Conservation (phyloP, 306 rosid species). For the Cucumis cinereus region DNA sequence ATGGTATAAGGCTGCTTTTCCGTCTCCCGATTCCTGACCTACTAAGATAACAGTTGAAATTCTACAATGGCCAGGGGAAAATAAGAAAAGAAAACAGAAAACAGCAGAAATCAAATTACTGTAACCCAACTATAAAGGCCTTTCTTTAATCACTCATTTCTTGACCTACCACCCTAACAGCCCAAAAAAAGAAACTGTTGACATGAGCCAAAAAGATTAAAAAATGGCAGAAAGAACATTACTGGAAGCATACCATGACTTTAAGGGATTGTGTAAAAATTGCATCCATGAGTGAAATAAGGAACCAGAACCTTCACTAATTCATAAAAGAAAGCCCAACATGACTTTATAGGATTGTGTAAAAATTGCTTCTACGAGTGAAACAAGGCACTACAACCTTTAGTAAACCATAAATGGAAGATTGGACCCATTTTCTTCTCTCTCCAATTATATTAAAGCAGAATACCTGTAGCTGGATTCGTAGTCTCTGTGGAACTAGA, state of each 20-base stretch:
- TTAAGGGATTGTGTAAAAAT: not conserved
- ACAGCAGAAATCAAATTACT: conserved; percentile 28
- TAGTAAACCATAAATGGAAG: not conserved
- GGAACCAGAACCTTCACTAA: not conserved
- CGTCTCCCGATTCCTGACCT: conserved; percentile 24
- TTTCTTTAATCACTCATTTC: conserved; percentile 21
- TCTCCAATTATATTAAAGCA: not conserved
- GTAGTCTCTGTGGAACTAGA: conserved; percentile 26
- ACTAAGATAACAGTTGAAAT: not conserved
- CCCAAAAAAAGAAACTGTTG: not conserved
- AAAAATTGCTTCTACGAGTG: not conserved
- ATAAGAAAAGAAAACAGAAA: not conserved
- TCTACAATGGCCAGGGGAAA: not conserved
- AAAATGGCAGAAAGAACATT: not conserved
- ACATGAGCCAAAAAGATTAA: not conserved
- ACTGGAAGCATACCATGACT: not conserved
- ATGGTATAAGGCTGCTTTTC: conserved; percentile 34
- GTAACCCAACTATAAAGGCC: conserved; percentile 22
- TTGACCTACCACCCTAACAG: conserved; percentile 7
- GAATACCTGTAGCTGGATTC: conserved; percentile 22
- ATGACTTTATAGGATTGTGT: not conserved
- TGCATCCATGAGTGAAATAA: not conserved
- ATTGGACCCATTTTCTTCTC: not conserved
- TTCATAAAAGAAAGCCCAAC: not conserved
- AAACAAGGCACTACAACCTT: not conserved